Percentiles rank a stretch among this genome's conserved stretches.
Evolutionary conservation across 371 early-diverging fungal species (phyloP).

Genomic region (Apophysomyces trapeziformis): DNA sequence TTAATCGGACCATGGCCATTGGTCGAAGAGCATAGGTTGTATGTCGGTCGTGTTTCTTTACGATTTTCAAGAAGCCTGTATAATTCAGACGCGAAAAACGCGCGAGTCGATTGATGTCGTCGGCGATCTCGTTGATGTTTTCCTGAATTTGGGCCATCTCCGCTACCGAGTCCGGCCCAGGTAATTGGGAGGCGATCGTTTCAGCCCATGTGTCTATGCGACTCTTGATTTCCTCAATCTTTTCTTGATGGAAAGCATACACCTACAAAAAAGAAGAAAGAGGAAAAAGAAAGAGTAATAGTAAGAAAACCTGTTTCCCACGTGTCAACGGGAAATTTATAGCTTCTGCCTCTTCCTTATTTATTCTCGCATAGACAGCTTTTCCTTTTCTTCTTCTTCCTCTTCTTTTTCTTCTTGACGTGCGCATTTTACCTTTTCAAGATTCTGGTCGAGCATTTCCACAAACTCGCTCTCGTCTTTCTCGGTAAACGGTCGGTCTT

Average conservation of each 20-base stretch:
- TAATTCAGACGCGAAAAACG: constrained; percentile 95
- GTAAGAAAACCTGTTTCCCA: neutral
- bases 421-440: constrained; percentile 75
- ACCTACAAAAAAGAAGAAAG: constrained; percentile 53
- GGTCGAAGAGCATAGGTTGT: constrained; percentile 84
- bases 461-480: constrained; percentile 89
- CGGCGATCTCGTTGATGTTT: constrained; percentile 81
- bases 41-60: constrained; percentile 98
- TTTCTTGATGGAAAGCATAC: constrained; percentile 87
- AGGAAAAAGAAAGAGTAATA: neutral
- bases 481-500: constrained; percentile 61
- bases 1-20: constrained; percentile 87
- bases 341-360: too few species aligned
- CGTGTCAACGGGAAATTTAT: neutral
- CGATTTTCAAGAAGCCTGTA: constrained; percentile 95
- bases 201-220: constrained; percentile 77
- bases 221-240: constrained; percentile 85
- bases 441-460: constrained; percentile 84
- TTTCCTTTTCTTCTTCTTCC: neutral
- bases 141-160: constrained; percentile 71
- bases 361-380: too few species aligned
- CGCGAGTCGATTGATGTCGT: constrained; percentile 89
- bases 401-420: neutral
- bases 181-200: constrained; percentile 53
- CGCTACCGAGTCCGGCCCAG: constrained; percentile 43